These are phyloP conservation scores for Eucalyptus regnans DNA, from an alignment of 345 rosid genomes.

Conservation along the genomic window DNA sequence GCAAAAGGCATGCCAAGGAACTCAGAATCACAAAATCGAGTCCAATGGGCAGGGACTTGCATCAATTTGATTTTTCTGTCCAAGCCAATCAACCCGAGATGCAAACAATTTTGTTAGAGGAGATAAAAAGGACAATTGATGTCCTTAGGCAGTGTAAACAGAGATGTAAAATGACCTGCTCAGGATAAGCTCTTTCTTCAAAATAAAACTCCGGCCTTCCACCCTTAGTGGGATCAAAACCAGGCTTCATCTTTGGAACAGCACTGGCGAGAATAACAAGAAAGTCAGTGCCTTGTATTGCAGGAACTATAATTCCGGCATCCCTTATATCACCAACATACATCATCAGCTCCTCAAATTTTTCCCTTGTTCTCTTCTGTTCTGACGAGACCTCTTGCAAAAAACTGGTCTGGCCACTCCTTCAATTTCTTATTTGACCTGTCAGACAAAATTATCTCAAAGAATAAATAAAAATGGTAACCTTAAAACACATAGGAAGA, in stretches of 20 bases:
- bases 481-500: neutral
- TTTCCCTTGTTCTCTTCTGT: conserved; percentile 81
- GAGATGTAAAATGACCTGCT: conserved; percentile 36
- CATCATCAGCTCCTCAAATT: conserved; percentile 72
- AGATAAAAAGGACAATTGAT: neutral
- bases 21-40: neutral
- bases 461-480: neutral
- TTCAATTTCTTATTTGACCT: conserved; percentile 80
- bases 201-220: conserved; percentile 86
- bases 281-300: conserved; percentile 68
- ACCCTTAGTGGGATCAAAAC: conserved; percentile 75
- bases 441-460: neutral
- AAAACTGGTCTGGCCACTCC: conserved; percentile 63
- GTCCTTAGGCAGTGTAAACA: neutral
- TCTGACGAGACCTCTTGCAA: conserved; percentile 69
- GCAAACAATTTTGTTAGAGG: neutral
- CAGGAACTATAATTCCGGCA: conserved; percentile 34
- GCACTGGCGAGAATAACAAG: conserved; percentile 88
- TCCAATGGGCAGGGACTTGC: conserved; percentile 21
- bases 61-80: conserved; percentile 96
- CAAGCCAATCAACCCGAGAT: conserved; percentile 87
- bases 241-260: conserved; percentile 77
- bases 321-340: conserved; percentile 72
- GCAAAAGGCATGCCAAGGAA: neutral
- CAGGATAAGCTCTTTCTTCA: conserved; percentile 90